Evolutionary conservation across 257 asterid species (phyloP).

Genomic region (Rauvolfia tetraphylla): DNA sequence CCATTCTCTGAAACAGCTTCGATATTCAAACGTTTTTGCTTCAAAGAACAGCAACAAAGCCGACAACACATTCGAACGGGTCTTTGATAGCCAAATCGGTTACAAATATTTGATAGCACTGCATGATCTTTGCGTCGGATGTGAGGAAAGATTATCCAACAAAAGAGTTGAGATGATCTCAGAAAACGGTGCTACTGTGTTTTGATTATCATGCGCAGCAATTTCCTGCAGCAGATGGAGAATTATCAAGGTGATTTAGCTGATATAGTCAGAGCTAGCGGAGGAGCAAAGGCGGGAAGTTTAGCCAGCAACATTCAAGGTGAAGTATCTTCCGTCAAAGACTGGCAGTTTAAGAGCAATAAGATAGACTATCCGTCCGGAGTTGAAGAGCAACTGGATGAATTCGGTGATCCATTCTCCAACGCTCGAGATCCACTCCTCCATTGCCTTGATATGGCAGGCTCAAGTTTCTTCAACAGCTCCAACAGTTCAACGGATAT

Average conservation of each 20-base stretch:
- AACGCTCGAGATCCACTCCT: constrained; percentile 71
- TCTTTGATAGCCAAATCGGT: not conserved
- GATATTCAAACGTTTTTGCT: not conserved
- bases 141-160: not conserved
- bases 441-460: constrained; percentile 28
- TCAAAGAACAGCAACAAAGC: not conserved
- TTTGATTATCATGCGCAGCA: constrained; percentile 38
- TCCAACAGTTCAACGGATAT: constrained; percentile 8
- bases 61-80: not conserved
- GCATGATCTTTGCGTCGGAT: not conserved
- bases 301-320: constrained; percentile 7
- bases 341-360: constrained; percentile 49
- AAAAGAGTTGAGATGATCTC: not conserved
- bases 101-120: not conserved
- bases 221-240: constrained; percentile 48
- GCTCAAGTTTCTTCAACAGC: constrained; percentile 22
- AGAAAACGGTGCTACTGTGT: not conserved
- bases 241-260: constrained; percentile 71
- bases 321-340: constrained; percentile 14
- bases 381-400: constrained; percentile 33
- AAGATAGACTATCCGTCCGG: constrained; percentile 17
- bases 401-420: constrained; percentile 77
- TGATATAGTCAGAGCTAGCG: constrained; percentile 61
- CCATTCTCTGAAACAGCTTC: not conserved
- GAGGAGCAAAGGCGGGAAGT: constrained; percentile 17